Evolutionary conservation across 495 filamentous ascomycete genomes (phyloP).

Genomic region (Penicillium soppii): DNA sequence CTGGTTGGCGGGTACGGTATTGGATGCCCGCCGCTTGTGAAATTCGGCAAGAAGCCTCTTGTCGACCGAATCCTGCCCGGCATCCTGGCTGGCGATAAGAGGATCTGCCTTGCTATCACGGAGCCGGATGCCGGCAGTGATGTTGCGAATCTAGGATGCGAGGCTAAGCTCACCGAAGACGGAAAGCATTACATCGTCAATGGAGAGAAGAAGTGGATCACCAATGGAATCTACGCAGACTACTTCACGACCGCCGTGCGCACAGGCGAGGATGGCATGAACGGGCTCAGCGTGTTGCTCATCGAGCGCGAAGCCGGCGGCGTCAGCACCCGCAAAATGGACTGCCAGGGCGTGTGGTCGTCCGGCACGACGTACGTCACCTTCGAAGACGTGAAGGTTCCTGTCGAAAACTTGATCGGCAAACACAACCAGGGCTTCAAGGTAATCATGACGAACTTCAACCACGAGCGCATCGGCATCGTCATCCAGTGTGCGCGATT

Average conservation of each 20-base stretch:
- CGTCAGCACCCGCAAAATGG: constrained; percentile 91
- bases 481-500: constrained; percentile 97
- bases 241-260: constrained; percentile 98
- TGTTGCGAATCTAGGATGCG: constrained; percentile 91
- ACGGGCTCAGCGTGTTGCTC: constrained; percentile 83
- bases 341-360: constrained; percentile 96
- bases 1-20: constrained; percentile 93
- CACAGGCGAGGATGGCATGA: constrained; percentile 83
- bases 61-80: constrained; percentile 80
- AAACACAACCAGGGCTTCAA: constrained; percentile 99
- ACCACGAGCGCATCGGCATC: constrained; percentile 97
- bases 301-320: constrained; percentile 79
- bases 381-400: constrained; percentile 98
- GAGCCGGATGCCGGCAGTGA: constrained; percentile 83
- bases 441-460: constrained; percentile 99
- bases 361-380: constrained; percentile 95
- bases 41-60: constrained; percentile 87
- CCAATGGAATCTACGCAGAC: constrained; percentile 93
- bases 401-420: constrained; percentile 95
- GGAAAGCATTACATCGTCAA: constrained; percentile 99
- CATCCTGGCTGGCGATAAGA: constrained; percentile 88
- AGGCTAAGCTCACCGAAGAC: constrained; percentile 88
- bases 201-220: constrained; percentile 99
- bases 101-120: constrained; percentile 87
- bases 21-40: constrained; percentile 85